Evolutionary conservation across 768 basidiomycete genomes (phyloP).

Genomic region (Mycena leptocephala): DNA sequence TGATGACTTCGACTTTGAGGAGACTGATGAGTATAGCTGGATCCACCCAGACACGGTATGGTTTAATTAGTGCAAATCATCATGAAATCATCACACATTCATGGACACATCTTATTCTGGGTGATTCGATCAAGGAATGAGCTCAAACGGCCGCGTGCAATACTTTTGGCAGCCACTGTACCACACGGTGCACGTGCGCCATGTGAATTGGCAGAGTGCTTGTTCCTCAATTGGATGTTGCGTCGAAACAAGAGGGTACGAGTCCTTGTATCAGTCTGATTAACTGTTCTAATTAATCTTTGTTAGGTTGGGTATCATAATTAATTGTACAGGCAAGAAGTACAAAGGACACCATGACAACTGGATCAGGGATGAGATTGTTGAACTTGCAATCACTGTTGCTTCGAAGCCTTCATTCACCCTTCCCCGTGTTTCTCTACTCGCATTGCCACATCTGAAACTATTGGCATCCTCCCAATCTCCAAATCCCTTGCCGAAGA

Average conservation of each 20-base stretch:
- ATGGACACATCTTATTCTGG: too few relatives aligned
- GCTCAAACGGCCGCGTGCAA: too few relatives aligned
- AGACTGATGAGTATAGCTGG: too few relatives aligned
- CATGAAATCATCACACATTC: too few relatives aligned
- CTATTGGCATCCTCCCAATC: conserved; percentile 1
- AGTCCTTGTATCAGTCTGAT: too few relatives aligned
- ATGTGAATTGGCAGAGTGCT: background rate
- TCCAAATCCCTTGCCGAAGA: background rate
- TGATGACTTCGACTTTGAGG: background rate
- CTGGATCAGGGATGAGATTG: background rate
- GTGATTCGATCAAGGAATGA: too few relatives aligned
- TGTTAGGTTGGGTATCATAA: background rate
- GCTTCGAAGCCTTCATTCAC: background rate
- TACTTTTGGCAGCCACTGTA: too few relatives aligned
- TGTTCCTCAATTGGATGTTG: background rate
- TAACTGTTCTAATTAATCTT: too few relatives aligned
- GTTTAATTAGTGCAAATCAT: too few relatives aligned
- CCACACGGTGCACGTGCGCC: too few relatives aligned
- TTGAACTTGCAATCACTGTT: background rate
- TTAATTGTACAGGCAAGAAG: background rate
- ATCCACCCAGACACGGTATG: too few relatives aligned
- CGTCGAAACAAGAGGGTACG: too few relatives aligned
- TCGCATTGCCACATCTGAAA: background rate
- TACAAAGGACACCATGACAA: background rate
- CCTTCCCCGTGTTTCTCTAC: background rate